phyloP scores from a whole-genome alignment of 805 yeast genomes.

The Ogataea methylovora region DNA sequence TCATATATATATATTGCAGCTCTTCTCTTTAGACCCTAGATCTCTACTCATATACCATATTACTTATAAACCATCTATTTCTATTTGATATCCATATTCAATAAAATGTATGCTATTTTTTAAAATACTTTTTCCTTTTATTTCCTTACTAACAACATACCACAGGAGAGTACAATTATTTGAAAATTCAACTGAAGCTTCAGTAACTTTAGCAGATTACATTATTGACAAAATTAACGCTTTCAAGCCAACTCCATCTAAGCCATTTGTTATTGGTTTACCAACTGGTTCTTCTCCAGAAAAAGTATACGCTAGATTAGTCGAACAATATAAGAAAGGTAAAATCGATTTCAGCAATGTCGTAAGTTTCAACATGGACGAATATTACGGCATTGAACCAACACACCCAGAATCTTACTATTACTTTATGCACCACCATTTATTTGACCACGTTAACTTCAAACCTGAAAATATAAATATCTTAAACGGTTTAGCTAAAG shows the following conservation, averaged over 20 bases:
- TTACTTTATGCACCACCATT: slow-evolving; percentile 48
- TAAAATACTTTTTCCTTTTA: not conserved
- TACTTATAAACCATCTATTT: no score
- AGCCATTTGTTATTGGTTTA: slow-evolving; percentile 48
- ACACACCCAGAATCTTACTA: slow-evolving; percentile 44
- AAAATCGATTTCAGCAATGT: slow-evolving; percentile 41
- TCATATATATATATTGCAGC: no score
- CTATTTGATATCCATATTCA: no score
- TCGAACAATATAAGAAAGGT: slow-evolving; percentile 34
- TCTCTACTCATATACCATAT: no score
- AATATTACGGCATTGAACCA: slow-evolving; percentile 43
- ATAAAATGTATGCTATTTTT: not conserved
- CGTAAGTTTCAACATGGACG: slow-evolving; percentile 58
- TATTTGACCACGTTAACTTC: slow-evolving; percentile 49
- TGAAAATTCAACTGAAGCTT: slow-evolving; percentile 32
- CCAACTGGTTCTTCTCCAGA: slow-evolving; percentile 61
- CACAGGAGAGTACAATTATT: slow-evolving; percentile 18
- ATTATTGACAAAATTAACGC: slow-evolving; percentile 35
- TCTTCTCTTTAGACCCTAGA: no score
- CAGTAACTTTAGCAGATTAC: slow-evolving; percentile 36
- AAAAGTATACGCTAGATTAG: slow-evolving; percentile 40
- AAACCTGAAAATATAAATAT: slow-evolving; percentile 45
- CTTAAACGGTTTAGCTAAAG: slow-evolving; percentile 42
- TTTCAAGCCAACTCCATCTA: slow-evolving; percentile 35
- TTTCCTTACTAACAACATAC: not conserved